Base-by-base conservation (phyloP, 768 basidiomycete species). In the Hortiboletus flavorubellus region DNA sequence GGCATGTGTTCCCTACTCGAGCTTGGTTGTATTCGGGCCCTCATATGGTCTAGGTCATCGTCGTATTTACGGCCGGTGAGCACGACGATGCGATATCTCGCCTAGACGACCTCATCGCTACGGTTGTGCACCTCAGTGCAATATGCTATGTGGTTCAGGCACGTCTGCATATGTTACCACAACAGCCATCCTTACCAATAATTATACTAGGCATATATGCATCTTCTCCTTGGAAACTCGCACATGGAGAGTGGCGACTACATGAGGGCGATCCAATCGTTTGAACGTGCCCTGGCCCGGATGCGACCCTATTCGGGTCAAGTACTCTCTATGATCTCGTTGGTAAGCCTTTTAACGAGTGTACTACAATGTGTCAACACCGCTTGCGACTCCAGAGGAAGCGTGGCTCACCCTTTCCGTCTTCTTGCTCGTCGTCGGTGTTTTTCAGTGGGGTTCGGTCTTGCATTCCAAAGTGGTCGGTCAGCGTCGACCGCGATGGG, bases 401-500 rank as follows among this genome's bases (percentile, higher is more conserved):
- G 59, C 60, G 0, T 71, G 68, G 69, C 35, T 64, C 16, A 5
- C 47, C 33, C 31, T 69, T 1, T 21, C 49, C 7, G 7, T 30
- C 35, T 59, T 69, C 46, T 23, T 71, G 0, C 39, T 46, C 21
- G 15, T 53, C 0, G 41, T 71, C 18, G 65, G 70, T 15, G 30
- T 61, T 4, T 68, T 58, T 53, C 65, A 69, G 12, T 69, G 68
- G 68, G 60, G 65, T 0, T 64, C 68, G 1, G 21, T 62, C 40
- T 18, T 69, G 26, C 31, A 59, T 50, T 63, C 68, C 50, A 69
- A 64, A 54, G 9, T 65, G 3, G 34, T 29, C 23, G 40, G 43
- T 43, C 55, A 30, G 0, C 55, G 45, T 40, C 59, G 31, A 8
- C 37, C 38, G 18, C 39, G 1, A n/a, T 21, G 4, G 8, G 14